Evolutionary conservation across 2,329 filamentous ascomycete species (phyloP).

Genomic region (Orbilia ellipsospora): DNA sequence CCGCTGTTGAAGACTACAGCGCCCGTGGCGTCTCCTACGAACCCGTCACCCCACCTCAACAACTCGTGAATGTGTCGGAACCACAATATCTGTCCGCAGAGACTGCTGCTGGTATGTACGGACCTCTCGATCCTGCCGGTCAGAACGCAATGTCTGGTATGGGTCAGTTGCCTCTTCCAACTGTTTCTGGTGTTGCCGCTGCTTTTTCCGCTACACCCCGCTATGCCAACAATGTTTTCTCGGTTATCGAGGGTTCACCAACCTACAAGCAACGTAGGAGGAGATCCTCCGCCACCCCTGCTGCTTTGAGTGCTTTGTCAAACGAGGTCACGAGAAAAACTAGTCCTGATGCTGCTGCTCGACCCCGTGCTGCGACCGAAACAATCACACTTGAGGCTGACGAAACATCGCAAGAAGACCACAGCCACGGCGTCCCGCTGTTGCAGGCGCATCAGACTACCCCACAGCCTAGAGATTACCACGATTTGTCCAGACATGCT

Average conservation of each 20-base stretch:
- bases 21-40: conserved; percentile 95
- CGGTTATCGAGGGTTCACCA: conserved; percentile 95
- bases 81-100: conserved; percentile 98
- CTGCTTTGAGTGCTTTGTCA: conserved; percentile 74
- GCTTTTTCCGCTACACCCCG: conserved; percentile 76
- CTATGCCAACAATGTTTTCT: conserved; percentile 85
- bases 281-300: conserved; percentile 87
- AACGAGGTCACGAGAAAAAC: conserved; percentile 67
- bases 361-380: conserved; percentile 86
- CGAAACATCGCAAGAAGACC: conserved; percentile 61
- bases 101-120: conserved; percentile 88
- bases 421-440: conserved; percentile 54
- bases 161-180: conserved; percentile 90
- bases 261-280: conserved; percentile 98
- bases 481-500: conserved; percentile 86
- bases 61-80: conserved; percentile 83
- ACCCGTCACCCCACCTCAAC: conserved; percentile 94
- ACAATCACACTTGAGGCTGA: conserved; percentile 64
- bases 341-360: conserved; percentile 77
- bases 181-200: conserved; percentile 69
- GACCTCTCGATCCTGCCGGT: conserved; percentile 86
- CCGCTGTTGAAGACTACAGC: conserved; percentile 97
- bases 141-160: conserved; percentile 84
- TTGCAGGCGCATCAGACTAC: conserved; percentile 66
- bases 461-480: conserved; percentile 80